Conservation (phyloP, 2,329 filamentous ascomycete genomes). For the Sporothrix curviconia region DNA sequence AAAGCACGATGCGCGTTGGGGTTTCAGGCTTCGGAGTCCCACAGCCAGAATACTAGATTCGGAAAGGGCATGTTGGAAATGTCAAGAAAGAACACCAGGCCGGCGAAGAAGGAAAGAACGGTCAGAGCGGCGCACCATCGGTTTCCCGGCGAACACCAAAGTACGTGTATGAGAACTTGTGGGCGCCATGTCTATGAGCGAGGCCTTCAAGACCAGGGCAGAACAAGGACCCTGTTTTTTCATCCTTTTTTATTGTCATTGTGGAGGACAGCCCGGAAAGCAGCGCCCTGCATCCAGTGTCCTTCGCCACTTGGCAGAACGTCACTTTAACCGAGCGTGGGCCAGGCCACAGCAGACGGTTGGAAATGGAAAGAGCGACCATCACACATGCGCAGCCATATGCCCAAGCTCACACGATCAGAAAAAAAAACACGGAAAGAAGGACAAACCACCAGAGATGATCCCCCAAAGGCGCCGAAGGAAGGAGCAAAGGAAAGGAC, state of each 20-base stretch:
- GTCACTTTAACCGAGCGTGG: neutral
- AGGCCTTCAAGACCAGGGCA: neutral
- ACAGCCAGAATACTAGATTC: neutral
- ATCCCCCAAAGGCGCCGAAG: neutral
- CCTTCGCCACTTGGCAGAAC: slow-evolving; percentile 2
- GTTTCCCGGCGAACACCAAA: too few species aligned
- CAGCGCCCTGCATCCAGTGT: neutral
- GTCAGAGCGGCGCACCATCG: neutral
- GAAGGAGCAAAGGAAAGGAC: neutral
- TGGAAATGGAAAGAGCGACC: too few species aligned
- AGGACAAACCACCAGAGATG: neutral
- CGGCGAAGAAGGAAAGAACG: neutral
- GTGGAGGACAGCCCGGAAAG: neutral
- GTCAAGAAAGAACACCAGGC: neutral
- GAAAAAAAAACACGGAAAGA: neutral
- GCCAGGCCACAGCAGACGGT: neutral
- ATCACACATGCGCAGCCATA: neutral
- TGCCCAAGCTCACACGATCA: neutral
- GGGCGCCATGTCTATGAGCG: too few species aligned
- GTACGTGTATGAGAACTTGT: too few species aligned
- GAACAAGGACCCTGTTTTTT: too few species aligned
- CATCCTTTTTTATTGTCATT: neutral
- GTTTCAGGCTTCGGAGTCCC: slow-evolving; percentile 7
- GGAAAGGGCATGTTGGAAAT: neutral
- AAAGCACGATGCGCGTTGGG: neutral